Evolutionary conservation across 2,329 filamentous ascomycete genomes (phyloP).

Genomic region (Aureobasidium pullulans): DNA sequence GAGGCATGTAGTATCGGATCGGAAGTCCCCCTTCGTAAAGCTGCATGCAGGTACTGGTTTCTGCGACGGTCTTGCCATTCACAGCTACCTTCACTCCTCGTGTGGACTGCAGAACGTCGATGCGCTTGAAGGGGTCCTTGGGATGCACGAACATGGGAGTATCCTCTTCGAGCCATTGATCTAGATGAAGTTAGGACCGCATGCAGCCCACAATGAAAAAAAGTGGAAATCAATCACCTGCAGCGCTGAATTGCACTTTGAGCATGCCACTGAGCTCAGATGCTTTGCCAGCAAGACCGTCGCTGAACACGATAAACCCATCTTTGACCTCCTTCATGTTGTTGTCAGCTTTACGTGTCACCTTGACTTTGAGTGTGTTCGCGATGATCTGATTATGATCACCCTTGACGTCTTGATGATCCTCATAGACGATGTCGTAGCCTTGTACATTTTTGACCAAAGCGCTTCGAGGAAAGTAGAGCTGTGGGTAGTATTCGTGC

Average conservation of each 20-base stretch:
- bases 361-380: conserved; percentile 20
- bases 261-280: conserved; percentile 9
- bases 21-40: conserved; percentile 55
- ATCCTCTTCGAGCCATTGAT: conserved; percentile 53
- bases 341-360: conserved; percentile 9
- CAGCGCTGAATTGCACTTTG: conserved; percentile 14
- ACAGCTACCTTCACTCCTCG: conserved; percentile 47
- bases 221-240: conserved; percentile 7
- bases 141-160: conserved; percentile 54
- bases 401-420: conserved; percentile 19
- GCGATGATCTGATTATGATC: conserved; percentile 19
- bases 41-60: conserved; percentile 41
- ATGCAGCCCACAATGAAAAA: background rate
- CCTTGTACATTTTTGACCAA: background rate
- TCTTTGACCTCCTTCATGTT: conserved; percentile 17
- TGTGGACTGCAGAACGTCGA: conserved; percentile 53
- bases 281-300: background rate
- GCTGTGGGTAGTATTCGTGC: conserved; percentile 43
- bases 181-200: conserved; percentile 15
- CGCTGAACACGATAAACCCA: conserved; percentile 27
- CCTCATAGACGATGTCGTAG: conserved; percentile 5
- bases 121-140: conserved; percentile 59
- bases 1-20: conserved; percentile 52
- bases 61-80: conserved; percentile 41
- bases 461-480: conserved; percentile 24